Percentiles rank a stretch among this genome's conserved stretches.
These are phyloP conservation scores for Fusarium concolor DNA, from an alignment of 2,329 filamentous ascomycete genomes.

Conservation along the genomic window DNA sequence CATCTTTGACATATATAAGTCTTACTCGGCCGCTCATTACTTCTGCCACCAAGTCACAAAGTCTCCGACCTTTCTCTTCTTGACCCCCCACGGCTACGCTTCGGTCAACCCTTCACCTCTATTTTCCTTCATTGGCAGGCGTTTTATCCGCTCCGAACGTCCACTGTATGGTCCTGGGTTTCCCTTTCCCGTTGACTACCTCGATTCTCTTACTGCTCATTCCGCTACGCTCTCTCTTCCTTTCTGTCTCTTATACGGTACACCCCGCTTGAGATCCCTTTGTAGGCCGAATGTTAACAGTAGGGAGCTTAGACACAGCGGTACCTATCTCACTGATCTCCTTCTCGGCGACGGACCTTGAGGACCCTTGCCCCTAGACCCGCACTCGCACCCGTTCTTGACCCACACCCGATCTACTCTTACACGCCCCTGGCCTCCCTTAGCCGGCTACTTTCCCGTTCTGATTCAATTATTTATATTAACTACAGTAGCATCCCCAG, in stretches of 20 bases:
- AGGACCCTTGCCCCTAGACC: slow-evolving; percentile 35
- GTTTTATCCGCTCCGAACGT: slow-evolving; percentile 28
- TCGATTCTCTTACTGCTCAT: slow-evolving; percentile 34
- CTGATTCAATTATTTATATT: slow-evolving; percentile 46
- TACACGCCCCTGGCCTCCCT: slow-evolving; percentile 41
- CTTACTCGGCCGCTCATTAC: slow-evolving; percentile 12
- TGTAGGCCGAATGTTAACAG: slow-evolving; percentile 18
- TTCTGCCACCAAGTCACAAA: slow-evolving; percentile 4
- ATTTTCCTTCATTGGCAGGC: slow-evolving; percentile 2
- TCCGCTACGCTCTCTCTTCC: slow-evolving; percentile 17
- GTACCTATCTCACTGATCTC: no score
- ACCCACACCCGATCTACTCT: slow-evolving; percentile 33
- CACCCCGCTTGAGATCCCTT: slow-evolving; percentile 23
- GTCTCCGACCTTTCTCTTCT: no score
- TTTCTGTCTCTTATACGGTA: neutral
- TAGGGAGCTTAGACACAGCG: neutral
- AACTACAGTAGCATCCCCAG: slow-evolving; percentile 45
- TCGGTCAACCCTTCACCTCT: slow-evolving; percentile 5
- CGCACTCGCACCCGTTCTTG: slow-evolving; percentile 8
- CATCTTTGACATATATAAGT: no score
- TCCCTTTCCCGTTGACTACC: slow-evolving; percentile 14
- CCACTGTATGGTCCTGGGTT: slow-evolving; percentile 25
- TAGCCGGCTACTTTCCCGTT: slow-evolving; percentile 40
- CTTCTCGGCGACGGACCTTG: slow-evolving; percentile 31
- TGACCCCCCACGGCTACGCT: slow-evolving; percentile 23